Base-by-base conservation (phyloP, 2,329 filamentous ascomycete genomes). In the Talaromyces sp. region DNA sequence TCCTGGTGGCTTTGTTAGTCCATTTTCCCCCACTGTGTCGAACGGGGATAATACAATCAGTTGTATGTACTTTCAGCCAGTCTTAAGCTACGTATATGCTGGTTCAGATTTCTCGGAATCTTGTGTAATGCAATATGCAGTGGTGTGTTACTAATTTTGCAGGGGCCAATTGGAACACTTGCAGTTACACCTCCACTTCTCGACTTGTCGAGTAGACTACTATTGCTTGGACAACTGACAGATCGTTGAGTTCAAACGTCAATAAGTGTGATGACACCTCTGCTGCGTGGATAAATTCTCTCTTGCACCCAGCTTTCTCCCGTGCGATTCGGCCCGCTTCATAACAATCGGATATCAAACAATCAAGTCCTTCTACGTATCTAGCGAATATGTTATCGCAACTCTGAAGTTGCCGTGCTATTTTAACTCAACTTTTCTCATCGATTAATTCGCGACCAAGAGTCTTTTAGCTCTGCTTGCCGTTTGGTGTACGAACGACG, bases 341-440 rank as follows among this genome's bases (percentile, higher is more conserved):
- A 56, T 11, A 28, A 42, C 31, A 56, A 56, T n/a, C 33, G 21
- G 42, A 21, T 16, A 39, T 2, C 35, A 46, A 35, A 58, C 25
- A 57, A 18, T 42, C 37, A 5, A n/a, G 18, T 57, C 14, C 42
- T 37, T 23, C 39, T 39, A 46, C 23, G 16, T 33, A 25, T 39
- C 33, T 23, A 23, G 14, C 28, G n/a, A n/a, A n/a, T n/a, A n/a
- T n/a, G n/a, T n/a, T 35, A 33, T 46, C 28, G 14, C 39, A 31
- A 59, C 28, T 59, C 57, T 48, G 42, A 59, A 48, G 40, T 59
- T 25, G 23, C 16, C 40, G 40, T 40, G 46, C 25, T 42, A 39
- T 8, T 50, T 50, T 50, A 39, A 59, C 31, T 25, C 18, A 50
- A 50, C 9, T 58, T 25, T 39, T 48, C n/a, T 18, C 21, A 46